Percentiles rank a stretch among this genome's conserved stretches.
These are phyloP conservation scores for Chalaropsis ovoidea DNA, from an alignment of 2,329 filamentous ascomycete genomes.

Conservation along the genomic window DNA sequence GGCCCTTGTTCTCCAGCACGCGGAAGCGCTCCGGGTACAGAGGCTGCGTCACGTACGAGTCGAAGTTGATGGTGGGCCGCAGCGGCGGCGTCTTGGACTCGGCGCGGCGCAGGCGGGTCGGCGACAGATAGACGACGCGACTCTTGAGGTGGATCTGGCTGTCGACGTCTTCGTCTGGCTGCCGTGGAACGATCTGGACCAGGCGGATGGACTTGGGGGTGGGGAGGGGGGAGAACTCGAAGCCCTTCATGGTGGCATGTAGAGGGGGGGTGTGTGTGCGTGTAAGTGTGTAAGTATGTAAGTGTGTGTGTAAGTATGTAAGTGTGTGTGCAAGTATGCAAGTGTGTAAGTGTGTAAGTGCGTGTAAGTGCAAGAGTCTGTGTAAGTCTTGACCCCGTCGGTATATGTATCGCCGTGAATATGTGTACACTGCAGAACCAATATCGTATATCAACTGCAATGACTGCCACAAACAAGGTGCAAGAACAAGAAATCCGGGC, in stretches of 20 bases:
- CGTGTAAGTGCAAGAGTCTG: too few species aligned
- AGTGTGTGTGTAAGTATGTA: neutral
- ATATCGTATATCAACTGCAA: too few species aligned
- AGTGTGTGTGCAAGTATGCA: neutral
- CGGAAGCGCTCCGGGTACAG: conserved; percentile 21
- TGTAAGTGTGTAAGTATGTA: neutral
- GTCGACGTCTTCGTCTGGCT: conserved; percentile 13
- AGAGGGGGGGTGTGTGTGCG: neutral
- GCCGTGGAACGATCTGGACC: conserved; percentile 23
- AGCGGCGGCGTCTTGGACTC: conserved; percentile 19
- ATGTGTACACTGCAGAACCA: too few species aligned
- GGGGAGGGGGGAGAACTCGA: conserved; percentile 18
- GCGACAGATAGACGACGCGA: conserved; percentile 23
- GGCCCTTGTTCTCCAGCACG: conserved; percentile 23
- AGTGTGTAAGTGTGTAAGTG: neutral
- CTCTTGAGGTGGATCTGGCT: conserved; percentile 21
- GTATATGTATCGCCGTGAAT: too few species aligned
- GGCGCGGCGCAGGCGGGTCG: conserved; percentile 22
- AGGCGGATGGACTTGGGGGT: conserved; percentile 24
- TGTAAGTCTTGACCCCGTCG: too few species aligned
- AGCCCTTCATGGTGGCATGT: conserved; percentile 16
- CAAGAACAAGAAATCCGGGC: too few species aligned
- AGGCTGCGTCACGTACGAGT: conserved; percentile 21
- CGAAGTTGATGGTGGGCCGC: conserved; percentile 22
- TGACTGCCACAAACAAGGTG: too few species aligned